These are phyloP conservation scores for Neolecta irregularis DNA, from an alignment of 1,139 yeast species.

Conservation along the genomic window DNA sequence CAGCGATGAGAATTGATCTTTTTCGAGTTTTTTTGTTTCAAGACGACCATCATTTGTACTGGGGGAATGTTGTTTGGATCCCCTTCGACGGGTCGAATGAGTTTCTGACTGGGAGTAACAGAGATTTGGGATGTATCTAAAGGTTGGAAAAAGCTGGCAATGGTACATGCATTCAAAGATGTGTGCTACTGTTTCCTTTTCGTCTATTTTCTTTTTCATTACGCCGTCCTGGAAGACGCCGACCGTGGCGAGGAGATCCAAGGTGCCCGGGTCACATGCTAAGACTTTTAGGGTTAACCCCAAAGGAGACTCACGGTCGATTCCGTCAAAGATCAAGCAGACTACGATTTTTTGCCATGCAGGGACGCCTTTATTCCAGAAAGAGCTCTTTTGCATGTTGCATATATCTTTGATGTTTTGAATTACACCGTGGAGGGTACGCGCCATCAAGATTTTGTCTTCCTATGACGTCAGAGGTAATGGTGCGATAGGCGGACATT, in stretches of 20 bases:
- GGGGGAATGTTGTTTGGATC: conserved; percentile 53
- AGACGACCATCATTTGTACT: conserved; percentile 75
- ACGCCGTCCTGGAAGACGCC: conserved; percentile 94
- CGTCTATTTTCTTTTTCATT: conserved; percentile 79
- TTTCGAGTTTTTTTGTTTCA: conserved; percentile 78
- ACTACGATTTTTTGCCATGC: conserved; percentile 95
- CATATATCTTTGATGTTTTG: conserved; percentile 74
- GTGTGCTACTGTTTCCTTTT: conserved; percentile 76
- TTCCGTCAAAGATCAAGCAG: conserved; percentile 80
- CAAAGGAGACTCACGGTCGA: too few relatives aligned
- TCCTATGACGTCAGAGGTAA: too few relatives aligned
- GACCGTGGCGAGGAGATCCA: conserved; percentile 74
- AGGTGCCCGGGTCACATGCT: conserved; percentile 67
- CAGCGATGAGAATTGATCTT: conserved; percentile 93
- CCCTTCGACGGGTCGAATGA: conserved; percentile 39
- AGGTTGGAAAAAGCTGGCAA: background rate
- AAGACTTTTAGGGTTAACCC: conserved; percentile 23
- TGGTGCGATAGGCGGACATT: too few relatives aligned
- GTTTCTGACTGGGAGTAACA: conserved; percentile 36
- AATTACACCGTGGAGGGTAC: conserved; percentile 88
- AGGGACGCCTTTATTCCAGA: conserved; percentile 59
- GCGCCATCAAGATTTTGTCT: conserved; percentile 69
- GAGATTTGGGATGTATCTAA: conserved; percentile 54
- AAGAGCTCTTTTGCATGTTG: conserved; percentile 41
- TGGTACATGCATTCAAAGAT: conserved; percentile 27